Evolutionary conservation across 495 filamentous ascomycete species (phyloP).

Genomic region (Trichocladium uniseriatum): DNA sequence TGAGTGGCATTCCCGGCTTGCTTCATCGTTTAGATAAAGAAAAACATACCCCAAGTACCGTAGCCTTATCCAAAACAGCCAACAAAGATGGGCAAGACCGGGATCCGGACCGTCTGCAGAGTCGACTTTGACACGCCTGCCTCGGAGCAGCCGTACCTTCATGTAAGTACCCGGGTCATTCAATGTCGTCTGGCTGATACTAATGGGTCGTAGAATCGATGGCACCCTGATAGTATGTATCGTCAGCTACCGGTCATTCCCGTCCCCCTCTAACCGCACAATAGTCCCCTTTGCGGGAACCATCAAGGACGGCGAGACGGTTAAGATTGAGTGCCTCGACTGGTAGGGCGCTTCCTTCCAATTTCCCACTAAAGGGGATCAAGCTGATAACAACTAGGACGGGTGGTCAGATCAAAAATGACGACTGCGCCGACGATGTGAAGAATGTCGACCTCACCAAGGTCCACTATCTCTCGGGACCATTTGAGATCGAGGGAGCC

Average conservation of each 20-base stretch:
- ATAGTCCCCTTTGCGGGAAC: constrained; percentile 65
- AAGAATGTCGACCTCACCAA: constrained; percentile 74
- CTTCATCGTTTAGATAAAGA: no score
- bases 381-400: constrained; percentile 43
- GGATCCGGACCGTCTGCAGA: constrained; percentile 63
- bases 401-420: constrained; percentile 81
- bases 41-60: no score
- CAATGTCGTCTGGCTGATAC: neutral
- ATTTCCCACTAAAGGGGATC: neutral
- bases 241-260: neutral
- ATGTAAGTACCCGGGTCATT: constrained; percentile 45
- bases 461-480: constrained; percentile 83
- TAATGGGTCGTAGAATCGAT: constrained; percentile 59
- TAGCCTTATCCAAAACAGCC: no score
- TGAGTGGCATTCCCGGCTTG: neutral
- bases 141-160: constrained; percentile 60
- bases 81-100: constrained; percentile 22
- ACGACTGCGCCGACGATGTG: constrained; percentile 84
- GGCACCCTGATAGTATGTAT: constrained; percentile 78
- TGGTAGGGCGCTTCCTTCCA: constrained; percentile 36
- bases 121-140: constrained; percentile 75
- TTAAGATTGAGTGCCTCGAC: constrained; percentile 94
- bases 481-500: constrained; percentile 82
- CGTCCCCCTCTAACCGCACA: constrained; percentile 1
- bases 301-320: constrained; percentile 78